Evolutionary conservation across 163 green algal genomes (phyloP).

Genomic region (Scenedesmus sp.): DNA sequence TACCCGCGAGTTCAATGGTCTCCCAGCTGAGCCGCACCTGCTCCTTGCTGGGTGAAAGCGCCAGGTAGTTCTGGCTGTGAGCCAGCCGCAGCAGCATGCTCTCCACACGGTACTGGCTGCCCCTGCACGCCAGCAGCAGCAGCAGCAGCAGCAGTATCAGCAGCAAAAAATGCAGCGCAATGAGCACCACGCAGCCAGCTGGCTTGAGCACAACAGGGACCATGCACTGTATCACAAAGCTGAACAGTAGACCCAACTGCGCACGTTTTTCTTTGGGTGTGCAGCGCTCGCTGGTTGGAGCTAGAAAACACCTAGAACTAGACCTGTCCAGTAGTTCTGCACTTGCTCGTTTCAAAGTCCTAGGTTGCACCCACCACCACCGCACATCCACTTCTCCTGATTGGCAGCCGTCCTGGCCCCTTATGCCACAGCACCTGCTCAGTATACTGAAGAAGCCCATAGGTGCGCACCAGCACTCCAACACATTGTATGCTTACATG

Average conservation of each 20-base stretch:
- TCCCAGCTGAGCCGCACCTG: slow-evolving; percentile 53
- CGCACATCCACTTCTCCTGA: too few species aligned
- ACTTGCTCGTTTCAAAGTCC: too few species aligned
- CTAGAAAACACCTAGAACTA: too few species aligned
- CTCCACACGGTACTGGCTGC: slow-evolving; percentile 95
- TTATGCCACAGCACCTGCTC: neutral
- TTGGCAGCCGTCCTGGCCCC: too few species aligned
- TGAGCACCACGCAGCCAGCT: neutral
- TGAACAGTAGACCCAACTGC: neutral
- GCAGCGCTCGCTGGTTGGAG: too few species aligned
- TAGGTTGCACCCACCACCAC: too few species aligned
- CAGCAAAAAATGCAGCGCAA: neutral
- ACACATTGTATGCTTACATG: too few species aligned
- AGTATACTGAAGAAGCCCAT: neutral
- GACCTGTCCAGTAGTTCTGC: too few species aligned
- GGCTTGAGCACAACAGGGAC: neutral
- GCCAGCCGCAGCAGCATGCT: slow-evolving; percentile 88
- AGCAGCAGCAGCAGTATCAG: neutral
- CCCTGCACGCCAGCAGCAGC: slow-evolving; percentile 75
- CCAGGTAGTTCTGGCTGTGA: slow-evolving; percentile 93
- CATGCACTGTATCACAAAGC: neutral
- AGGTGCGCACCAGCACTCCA: too few species aligned
- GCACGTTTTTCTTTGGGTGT: too few species aligned
- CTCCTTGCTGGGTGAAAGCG: slow-evolving; percentile 71
- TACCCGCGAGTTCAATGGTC: neutral